Conservation (phyloP, 2,329 filamentous ascomycete genomes). For the Botrytis hyacinthi region DNA sequence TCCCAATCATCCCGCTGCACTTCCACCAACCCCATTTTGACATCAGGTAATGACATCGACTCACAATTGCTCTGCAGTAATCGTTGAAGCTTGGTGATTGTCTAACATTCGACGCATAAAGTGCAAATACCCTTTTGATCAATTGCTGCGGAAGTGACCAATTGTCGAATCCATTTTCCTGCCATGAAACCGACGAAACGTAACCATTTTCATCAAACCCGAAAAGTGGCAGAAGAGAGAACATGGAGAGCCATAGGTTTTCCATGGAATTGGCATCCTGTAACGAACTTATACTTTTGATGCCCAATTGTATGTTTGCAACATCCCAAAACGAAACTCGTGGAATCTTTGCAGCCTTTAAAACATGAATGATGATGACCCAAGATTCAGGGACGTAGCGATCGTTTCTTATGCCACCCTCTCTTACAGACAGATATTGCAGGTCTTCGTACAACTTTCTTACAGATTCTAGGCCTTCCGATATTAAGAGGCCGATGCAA, state of each 20-base stretch:
- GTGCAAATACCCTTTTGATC: slow-evolving; percentile 54
- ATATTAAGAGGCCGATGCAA: slow-evolving; percentile 44
- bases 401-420: slow-evolving; percentile 52
- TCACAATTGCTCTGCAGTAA: slow-evolving; percentile 59
- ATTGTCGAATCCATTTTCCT: slow-evolving; percentile 49
- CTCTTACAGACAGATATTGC: slow-evolving; percentile 46
- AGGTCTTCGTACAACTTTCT: slow-evolving; percentile 49
- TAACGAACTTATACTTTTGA: slow-evolving; percentile 39
- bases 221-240: slow-evolving; percentile 58
- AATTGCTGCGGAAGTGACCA: slow-evolving; percentile 60
- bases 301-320: slow-evolving; percentile 46
- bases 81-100: slow-evolving; percentile 63
- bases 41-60: slow-evolving; percentile 61
- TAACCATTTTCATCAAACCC: slow-evolving; percentile 58
- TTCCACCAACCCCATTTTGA: slow-evolving; percentile 65
- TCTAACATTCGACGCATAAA: slow-evolving; percentile 55
- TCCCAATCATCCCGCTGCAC: slow-evolving; percentile 52
- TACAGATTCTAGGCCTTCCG: slow-evolving; percentile 46
- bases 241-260: slow-evolving; percentile 56
- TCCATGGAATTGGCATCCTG: slow-evolving; percentile 52
- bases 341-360: slow-evolving; percentile 51
- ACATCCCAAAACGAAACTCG: slow-evolving; percentile 61
- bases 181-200: slow-evolving; percentile 43
- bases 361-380: slow-evolving; percentile 55
- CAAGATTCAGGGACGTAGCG: slow-evolving; percentile 52